These are phyloP conservation scores for Phylloporus gajari DNA, from an alignment of 1,284 basidiomycete species.

Conservation along the genomic window DNA sequence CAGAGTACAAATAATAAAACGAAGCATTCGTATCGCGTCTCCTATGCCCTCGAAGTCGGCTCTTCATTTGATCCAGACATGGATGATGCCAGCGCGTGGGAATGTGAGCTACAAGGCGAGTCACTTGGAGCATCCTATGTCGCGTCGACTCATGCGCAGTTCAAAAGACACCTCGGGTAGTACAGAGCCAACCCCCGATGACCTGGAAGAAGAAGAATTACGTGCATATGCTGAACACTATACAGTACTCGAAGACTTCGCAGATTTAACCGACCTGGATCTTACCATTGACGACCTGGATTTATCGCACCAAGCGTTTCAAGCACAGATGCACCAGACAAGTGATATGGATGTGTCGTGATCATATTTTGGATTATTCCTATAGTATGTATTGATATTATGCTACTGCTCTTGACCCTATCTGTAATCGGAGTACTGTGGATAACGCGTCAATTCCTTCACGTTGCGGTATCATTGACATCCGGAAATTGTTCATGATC, in stretches of 20 bases:
- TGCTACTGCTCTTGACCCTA: slow-evolving; percentile 7
- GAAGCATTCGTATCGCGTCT: slow-evolving; percentile 64
- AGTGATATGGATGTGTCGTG: slow-evolving; percentile 43
- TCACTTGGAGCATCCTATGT: not conserved
- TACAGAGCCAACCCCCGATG: slow-evolving; percentile 50
- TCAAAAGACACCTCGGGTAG: slow-evolving; percentile 22
- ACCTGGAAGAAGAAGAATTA: slow-evolving; percentile 66
- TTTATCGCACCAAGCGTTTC: slow-evolving; percentile 4
- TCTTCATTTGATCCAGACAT: slow-evolving; percentile 78
- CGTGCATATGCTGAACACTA: slow-evolving; percentile 68
- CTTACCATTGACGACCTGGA: slow-evolving; percentile 29
- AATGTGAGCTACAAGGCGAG: slow-evolving; percentile 59
- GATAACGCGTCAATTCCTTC: too few relatives aligned
- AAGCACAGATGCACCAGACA: slow-evolving; percentile 1
- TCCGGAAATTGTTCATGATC: too few relatives aligned
- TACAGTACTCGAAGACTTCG: slow-evolving; percentile 61
- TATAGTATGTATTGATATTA: slow-evolving; percentile 23
- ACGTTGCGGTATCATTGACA: too few relatives aligned
- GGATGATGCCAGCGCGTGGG: slow-evolving; percentile 70
- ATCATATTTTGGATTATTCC: slow-evolving; percentile 13
- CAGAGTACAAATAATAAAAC: slow-evolving; percentile 59
- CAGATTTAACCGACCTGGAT: slow-evolving; percentile 59
- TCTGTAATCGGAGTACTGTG: too few relatives aligned
- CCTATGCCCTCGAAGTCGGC: slow-evolving; percentile 74
- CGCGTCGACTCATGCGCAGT: not conserved